A percentile compares a stretch with the other conserved stretches of the same genome.
These are phyloP conservation scores for Aplosporella prunicola DNA, from an alignment of 2,329 filamentous ascomycete genomes.

Conservation along the genomic window DNA sequence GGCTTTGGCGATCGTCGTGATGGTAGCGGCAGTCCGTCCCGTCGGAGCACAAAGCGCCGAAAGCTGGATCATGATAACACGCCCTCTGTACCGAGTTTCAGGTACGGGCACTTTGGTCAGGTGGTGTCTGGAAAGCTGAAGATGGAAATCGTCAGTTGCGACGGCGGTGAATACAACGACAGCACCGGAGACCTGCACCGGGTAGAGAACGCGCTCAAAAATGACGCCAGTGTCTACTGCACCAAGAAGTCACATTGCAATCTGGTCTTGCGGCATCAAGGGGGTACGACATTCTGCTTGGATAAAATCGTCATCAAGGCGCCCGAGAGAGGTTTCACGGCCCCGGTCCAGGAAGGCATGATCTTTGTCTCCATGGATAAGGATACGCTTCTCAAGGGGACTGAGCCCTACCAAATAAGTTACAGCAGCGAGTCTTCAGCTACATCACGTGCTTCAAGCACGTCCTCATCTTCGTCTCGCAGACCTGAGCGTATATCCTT, in stretches of 20 bases:
- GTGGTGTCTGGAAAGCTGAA: conserved; percentile 70
- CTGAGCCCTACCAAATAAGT: conserved; percentile 65
- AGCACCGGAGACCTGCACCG: conserved; percentile 35
- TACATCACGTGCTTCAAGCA: conserved; percentile 20
- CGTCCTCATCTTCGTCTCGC: conserved; percentile 17
- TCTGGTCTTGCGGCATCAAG: conserved; percentile 72
- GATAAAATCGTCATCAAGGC: conserved; percentile 84
- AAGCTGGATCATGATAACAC: conserved; percentile 30
- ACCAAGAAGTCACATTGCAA: conserved; percentile 84
- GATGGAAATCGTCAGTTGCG: conserved; percentile 85
- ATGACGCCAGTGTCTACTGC: conserved; percentile 80
- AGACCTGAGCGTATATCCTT: conserved; percentile 25
- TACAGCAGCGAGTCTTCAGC: conserved; percentile 26
- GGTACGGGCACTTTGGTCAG: conserved; percentile 80
- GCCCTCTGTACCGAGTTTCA: conserved; percentile 41
- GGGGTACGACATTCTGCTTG: conserved; percentile 69
- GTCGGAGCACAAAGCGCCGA: conserved; percentile 22
- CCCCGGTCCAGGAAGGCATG: conserved; percentile 87
- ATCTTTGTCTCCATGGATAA: conserved; percentile 82
- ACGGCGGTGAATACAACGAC: conserved; percentile 62
- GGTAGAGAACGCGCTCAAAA: conserved; percentile 67
- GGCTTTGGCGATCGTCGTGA: conserved; percentile 3
- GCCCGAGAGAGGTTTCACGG: conserved; percentile 69
- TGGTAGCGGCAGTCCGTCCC: not conserved
- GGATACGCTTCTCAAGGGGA: conserved; percentile 64